Evolutionary conservation across 1,284 basidiomycete genomes (phyloP).

Genomic region (Ceratobasidium sp.): DNA sequence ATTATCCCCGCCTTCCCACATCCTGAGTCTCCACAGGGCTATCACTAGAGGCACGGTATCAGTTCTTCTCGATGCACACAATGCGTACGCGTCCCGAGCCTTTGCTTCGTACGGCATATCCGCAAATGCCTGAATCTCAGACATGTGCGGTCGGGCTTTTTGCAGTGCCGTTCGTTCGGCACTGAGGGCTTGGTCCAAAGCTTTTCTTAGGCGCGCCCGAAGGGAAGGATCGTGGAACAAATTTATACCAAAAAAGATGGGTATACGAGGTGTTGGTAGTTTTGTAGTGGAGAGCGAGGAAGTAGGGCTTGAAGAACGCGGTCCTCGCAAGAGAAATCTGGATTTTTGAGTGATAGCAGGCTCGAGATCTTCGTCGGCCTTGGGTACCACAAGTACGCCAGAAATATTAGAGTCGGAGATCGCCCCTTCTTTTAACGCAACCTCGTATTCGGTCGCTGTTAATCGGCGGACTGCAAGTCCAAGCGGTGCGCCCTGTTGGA

Average conservation of each 20-base stretch:
- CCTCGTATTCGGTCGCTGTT: slow-evolving; percentile 23
- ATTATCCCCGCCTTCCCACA: slow-evolving; percentile 15
- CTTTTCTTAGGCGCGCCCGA: slow-evolving; percentile 11
- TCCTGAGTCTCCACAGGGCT: slow-evolving; percentile 34
- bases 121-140: background rate
- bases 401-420: slow-evolving; percentile 3
- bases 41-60: slow-evolving; percentile 26
- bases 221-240: background rate
- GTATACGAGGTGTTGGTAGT: slow-evolving; percentile 24
- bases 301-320: background rate
- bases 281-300: background rate
- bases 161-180: slow-evolving; percentile 37
- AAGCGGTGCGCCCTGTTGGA: slow-evolving; percentile 8
- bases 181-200: slow-evolving; percentile 28
- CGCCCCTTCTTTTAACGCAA: background rate
- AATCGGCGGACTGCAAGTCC: slow-evolving; percentile 33
- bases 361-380: background rate
- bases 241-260: slow-evolving; percentile 4
- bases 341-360: background rate
- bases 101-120: slow-evolving; percentile 26
- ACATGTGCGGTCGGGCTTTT: slow-evolving; percentile 14
- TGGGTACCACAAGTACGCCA: slow-evolving; percentile 28
- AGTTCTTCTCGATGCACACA: slow-evolving; percentile 32
- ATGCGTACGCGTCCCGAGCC: slow-evolving; percentile 16
- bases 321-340: slow-evolving; percentile 2